A percentile compares a stretch with the other conserved stretches of the same genome.
These are phyloP conservation scores for Tulasnella sp. DNA, from an alignment of 768 basidiomycete species.

Conservation along the genomic window DNA sequence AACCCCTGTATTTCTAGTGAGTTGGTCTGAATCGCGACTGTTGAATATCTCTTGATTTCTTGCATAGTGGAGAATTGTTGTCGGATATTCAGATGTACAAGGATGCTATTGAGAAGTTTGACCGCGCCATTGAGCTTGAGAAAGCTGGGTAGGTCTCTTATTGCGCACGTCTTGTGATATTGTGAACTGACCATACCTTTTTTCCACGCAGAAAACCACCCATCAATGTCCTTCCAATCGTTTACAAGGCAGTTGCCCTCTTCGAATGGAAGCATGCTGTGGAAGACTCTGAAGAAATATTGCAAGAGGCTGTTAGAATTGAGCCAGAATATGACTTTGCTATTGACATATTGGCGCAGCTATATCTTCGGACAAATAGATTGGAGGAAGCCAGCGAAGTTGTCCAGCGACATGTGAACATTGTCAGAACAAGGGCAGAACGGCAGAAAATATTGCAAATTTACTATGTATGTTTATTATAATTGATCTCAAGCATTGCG, in stretches of 20 bases:
- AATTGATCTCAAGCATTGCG: constrained; percentile 1
- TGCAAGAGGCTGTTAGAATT: constrained; percentile 71
- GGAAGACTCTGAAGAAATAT: constrained; percentile 64
- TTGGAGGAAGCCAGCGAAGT: constrained; percentile 72
- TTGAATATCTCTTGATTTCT: background rate
- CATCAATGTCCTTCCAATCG: constrained; percentile 78
- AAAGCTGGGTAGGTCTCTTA: constrained; percentile 43
- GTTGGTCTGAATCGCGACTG: constrained; percentile 22
- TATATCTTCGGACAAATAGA: constrained; percentile 80
- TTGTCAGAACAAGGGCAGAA: constrained; percentile 86
- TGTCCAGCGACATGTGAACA: constrained; percentile 70
- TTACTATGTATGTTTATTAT: constrained; percentile 44
- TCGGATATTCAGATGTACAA: constrained; percentile 79
- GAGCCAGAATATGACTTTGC: constrained; percentile 95
- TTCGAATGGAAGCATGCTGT: constrained; percentile 94
- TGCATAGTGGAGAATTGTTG: constrained; percentile 73
- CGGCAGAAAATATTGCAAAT: constrained; percentile 58
- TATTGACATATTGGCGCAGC: constrained; percentile 85
- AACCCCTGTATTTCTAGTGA: constrained; percentile 91
- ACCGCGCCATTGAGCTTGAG: constrained; percentile 80
- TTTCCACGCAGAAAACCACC: constrained; percentile 30
- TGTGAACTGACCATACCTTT: background rate
- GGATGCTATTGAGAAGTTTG: constrained; percentile 86
- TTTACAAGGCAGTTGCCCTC: constrained; percentile 90
- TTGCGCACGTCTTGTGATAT: background rate